Percentiles rank a stretch among this genome's conserved stretches.
phyloP scores from a whole-genome alignment of 1,284 basidiomycete genomes.

The Amylostereum areolatum region DNA sequence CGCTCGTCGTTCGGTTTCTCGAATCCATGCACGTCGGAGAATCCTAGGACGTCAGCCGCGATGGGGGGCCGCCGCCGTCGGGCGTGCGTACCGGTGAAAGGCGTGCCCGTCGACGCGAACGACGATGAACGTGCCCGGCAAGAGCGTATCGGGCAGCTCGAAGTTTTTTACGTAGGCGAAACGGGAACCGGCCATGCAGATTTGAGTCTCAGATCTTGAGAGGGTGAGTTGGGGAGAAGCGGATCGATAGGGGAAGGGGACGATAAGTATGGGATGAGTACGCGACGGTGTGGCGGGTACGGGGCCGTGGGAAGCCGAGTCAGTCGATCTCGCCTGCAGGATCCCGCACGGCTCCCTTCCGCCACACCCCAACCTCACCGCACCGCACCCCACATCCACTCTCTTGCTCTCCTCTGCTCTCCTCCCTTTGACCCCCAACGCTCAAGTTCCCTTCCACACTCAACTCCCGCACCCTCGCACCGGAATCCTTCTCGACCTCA shows the following conservation, averaged over 20 bases:
- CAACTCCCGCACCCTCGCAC: constrained; percentile 1
- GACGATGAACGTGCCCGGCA: constrained; percentile 84
- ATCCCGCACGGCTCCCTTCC: too few species aligned
- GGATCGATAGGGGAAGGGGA: too few species aligned
- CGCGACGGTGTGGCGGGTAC: too few species aligned
- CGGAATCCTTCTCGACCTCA: neutral
- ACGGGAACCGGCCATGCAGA: constrained; percentile 82
- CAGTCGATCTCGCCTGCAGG: too few species aligned
- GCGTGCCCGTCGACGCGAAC: constrained; percentile 91
- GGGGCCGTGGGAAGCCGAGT: too few species aligned
- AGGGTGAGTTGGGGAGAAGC: neutral
- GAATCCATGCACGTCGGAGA: constrained; percentile 82
- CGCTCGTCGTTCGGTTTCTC: constrained; percentile 87
- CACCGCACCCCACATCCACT: too few species aligned
- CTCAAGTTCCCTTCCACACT: neutral
- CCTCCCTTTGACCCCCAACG: neutral
- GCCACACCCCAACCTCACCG: too few species aligned
- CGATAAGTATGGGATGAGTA: too few species aligned
- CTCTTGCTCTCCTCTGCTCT: too few species aligned
- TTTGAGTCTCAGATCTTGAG: constrained; percentile 1
- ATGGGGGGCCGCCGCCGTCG: too few species aligned
- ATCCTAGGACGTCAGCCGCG: too few species aligned
- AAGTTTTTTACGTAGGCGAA: constrained; percentile 90
- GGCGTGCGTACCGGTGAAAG: constrained; percentile 75
- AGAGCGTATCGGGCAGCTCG: constrained; percentile 82